A percentile compares a stretch with the other conserved stretches of the same genome.
These are phyloP conservation scores for Isabelozyma pseudorhagii DNA, from an alignment of 805 yeast genomes.

Conservation along the genomic window DNA sequence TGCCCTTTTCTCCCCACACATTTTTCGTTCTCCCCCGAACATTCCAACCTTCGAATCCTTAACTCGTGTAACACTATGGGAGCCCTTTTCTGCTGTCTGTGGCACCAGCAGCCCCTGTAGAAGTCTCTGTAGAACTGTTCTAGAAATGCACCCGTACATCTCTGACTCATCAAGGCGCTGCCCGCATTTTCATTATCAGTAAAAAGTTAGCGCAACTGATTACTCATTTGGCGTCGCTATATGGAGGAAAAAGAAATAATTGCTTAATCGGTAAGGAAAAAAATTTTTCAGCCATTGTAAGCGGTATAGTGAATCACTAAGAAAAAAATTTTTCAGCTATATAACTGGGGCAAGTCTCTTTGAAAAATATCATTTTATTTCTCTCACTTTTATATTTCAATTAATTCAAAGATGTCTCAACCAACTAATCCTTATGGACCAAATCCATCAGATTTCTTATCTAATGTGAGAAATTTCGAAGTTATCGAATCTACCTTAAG, in stretches of 20 bases:
- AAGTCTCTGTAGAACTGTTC: no score
- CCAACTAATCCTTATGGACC: constrained; percentile 87
- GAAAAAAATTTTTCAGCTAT: neutral
- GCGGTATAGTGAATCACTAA: neutral
- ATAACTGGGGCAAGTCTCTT: neutral
- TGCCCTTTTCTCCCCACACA: no score
- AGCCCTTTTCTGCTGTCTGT: no score
- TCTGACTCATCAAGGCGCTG: neutral
- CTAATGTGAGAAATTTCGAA: constrained; percentile 86
- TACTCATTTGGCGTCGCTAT: neutral
- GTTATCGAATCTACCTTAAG: constrained; percentile 92
- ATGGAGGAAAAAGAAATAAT: neutral
- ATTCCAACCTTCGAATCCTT: no score
- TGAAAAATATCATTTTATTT: neutral
- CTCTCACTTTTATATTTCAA: neutral
- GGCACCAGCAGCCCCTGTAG: no score
- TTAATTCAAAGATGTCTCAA: neutral
- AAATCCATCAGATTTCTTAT: constrained; percentile 86
- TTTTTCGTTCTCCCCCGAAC: no score
- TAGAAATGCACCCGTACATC: neutral
- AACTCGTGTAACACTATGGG: no score
- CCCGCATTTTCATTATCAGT: neutral
- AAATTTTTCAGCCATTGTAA: neutral
- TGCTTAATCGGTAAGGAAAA: neutral
- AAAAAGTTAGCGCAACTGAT: neutral